phyloP scores from a whole-genome alignment of 192 early-diverging fungal species.

The Coemansia furcata region DNA sequence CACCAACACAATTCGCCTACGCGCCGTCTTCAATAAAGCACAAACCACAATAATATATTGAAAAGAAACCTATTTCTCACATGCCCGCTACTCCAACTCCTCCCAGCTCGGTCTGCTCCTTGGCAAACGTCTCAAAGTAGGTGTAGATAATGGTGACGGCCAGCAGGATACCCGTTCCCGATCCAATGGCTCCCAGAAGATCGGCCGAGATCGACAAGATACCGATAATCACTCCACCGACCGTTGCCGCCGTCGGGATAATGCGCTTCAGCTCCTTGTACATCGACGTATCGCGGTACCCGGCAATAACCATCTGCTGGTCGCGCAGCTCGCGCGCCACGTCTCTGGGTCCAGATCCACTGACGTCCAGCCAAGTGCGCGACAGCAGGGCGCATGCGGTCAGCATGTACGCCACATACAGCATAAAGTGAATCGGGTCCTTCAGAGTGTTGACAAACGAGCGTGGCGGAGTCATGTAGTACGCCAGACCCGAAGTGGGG shows the following conservation, averaged over 20 bases:
- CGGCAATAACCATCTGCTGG: conserved; percentile 92
- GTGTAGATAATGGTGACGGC: conserved; percentile 99
- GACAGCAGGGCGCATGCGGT: conserved; percentile 94
- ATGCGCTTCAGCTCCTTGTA: conserved; percentile 99
- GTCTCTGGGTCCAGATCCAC: conserved; percentile 95
- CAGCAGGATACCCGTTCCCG: conserved; percentile 97
- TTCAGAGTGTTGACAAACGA: conserved; percentile 75
- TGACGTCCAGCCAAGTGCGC: conserved; percentile 99
- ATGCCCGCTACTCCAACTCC: conserved; percentile 49
- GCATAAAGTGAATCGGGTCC: conserved; percentile 93
- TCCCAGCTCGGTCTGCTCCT: conserved; percentile 69
- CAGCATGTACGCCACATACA: conserved; percentile 95
- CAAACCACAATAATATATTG: neutral
- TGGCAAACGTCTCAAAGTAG: conserved; percentile 97
- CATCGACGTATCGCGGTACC: conserved; percentile 91
- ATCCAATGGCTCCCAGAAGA: conserved; percentile 97
- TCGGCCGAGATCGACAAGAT: conserved; percentile 94
- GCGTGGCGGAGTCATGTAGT: conserved; percentile 98
- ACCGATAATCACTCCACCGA: conserved; percentile 97
- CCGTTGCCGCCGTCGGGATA: conserved; percentile 96
- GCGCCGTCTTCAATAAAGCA: conserved; percentile 50
- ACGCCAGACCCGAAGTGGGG: conserved; percentile 90
- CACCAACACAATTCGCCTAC: conserved; percentile 39
- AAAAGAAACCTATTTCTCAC: conserved; percentile 9
- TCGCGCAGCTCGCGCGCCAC: conserved; percentile 98